Evolutionary conservation across 106 monocot genomes (phyloP), one percentile per base, ranked within the genome.

Genomic region (Xerophyta viscosa): DNA sequence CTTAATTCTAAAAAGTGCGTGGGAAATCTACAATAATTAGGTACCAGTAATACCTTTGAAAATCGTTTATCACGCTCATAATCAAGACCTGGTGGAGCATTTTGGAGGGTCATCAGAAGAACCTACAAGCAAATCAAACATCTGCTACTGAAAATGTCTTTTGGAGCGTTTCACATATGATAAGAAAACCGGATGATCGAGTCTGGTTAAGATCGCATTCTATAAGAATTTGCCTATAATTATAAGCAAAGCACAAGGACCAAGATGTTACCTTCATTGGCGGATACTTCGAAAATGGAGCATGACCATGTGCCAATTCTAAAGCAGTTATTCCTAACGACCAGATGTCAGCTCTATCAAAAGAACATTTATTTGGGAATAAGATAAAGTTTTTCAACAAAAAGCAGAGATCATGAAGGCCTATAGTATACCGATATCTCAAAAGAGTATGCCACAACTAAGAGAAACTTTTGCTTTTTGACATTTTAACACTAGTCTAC

Each of bases 41-140:
- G 37, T 61, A 72, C 18, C 20, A 57, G 48, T 71, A 64, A 54
- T 93, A 94, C 94, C 94, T 94, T 94, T 36, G 94, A 94, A 55
- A 94, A 94, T 52, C 59, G 71, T 63, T 66, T 88, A 65, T 94
- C 94, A 14, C 94, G 84, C 25, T 88, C 88, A 63, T 88, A 88
- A 56, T 94, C 88, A 55, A 94, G 84, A 31, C 94, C 94, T 41
- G 94, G 94, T 62, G 88, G 88, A 56, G 94, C 94, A 76, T 81
- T 94, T 64, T 94, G 94, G 51, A 94, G 79, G 29, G 94, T 94
- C 94, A 94, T 88, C 52, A 94, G 70, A 54, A 94, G 81, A 78
- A 92, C 92, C 92, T 92, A n/a, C n/a, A 59, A 19, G 69, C 18
- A 4, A 33, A 33, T 6, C 11, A 33, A 33, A 11, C 5, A 18